Base-by-base conservation (phyloP, 257 asterid genomes). In the Solanum acaule region DNA sequence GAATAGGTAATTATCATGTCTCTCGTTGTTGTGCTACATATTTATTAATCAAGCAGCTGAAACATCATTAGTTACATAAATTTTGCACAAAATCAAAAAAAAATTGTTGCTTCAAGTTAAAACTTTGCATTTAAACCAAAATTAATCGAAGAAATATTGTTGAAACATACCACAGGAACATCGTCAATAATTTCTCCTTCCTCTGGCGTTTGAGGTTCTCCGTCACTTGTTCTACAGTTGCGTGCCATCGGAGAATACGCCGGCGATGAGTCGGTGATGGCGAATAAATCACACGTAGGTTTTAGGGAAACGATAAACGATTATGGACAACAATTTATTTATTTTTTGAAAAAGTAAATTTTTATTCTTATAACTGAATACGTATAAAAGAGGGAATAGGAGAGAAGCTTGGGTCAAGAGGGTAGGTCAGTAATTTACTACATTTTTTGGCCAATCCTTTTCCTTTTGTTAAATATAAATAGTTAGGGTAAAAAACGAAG, bases 1-100 rank as follows among this genome's bases (percentile, higher is more conserved):
- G 88, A 91, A 59, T 49, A 89, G 91, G 90, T 77, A 89, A 86
- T 88, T 88, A 87, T 86, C 87, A 75, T 67, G 90, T 86, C 92
- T 91, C 75, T 27, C 34, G 87, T 87, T 87, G 73, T 86, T 68
- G 88, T 85, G 90, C 91, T 84, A 86, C 63, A 68, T 67, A 86
- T 40, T 79, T 87, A 73, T 91, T 90, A 94, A 85, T 84, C 90
- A 85, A 75, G 88, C 87, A 86, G 25, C 82, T 44, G 86, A 86
- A 87, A 88, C 52, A 72, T 6, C 78, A 87, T 81, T 83, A 88
- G 20, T 27, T 27, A 68, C 35, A 27, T 29, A 68, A 27, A 68
- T 14, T 68, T 68, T 68, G 76, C 22, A 68, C 37, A 68, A 68
- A 13, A 65, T 65, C 4, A 25, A n/a, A 11, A n/a, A 61, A 61